Evolutionary conservation across 176 grass and related monocot species (phyloP).

Genomic region (Typha latifolia): DNA sequence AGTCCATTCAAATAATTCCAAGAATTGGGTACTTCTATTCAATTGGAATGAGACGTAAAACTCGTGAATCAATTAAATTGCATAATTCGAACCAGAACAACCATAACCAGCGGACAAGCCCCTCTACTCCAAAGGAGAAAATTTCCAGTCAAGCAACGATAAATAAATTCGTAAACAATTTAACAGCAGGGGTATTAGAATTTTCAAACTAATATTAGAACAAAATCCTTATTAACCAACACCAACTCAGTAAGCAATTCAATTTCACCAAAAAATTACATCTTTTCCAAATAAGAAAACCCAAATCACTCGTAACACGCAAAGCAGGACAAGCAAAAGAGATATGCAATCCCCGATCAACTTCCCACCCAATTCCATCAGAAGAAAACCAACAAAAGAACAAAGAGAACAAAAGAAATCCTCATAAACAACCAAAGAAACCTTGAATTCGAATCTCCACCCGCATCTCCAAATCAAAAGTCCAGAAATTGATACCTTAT

Average conservation of each 20-base stretch:
- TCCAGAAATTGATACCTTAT: conserved; percentile 27
- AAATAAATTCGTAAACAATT: background rate
- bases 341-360: background rate
- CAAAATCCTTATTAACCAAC: background rate
- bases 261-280: conserved; percentile 2
- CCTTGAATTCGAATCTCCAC: background rate
- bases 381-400: conserved; percentile 11
- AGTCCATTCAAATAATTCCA: too few species aligned
- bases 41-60: background rate
- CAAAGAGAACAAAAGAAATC: conserved; percentile 1
- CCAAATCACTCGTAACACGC: background rate
- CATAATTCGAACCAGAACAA: background rate
- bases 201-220: background rate
- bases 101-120: background rate
- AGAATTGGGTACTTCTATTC: too few species aligned
- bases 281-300: conserved; percentile 14
- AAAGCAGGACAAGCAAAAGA: background rate
- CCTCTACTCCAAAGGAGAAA: background rate
- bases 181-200: background rate
- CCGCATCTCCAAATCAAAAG: background rate
- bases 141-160: background rate
- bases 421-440: background rate
- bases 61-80: background rate
- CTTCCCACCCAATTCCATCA: background rate
- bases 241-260: background rate